These are phyloP conservation scores for Cryptosporidium viatorum DNA, from an alignment of 169 alveolate species.

Conservation along the genomic window DNA sequence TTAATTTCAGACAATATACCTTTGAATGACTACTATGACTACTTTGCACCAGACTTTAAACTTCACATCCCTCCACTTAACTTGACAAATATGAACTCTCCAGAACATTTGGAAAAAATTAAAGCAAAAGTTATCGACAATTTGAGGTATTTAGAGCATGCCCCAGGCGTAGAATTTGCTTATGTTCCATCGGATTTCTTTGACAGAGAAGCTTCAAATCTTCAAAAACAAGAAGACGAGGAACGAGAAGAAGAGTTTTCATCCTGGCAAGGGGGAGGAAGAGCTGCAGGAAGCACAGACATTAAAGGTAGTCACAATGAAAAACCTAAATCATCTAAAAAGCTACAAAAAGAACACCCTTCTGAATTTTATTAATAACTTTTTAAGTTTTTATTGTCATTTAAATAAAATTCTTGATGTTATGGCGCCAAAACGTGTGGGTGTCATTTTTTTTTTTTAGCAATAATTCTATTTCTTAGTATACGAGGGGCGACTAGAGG, in stretches of 20 bases:
- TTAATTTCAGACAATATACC: constrained; percentile 93
- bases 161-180: constrained; percentile 94
- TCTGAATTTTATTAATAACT: constrained; percentile 24
- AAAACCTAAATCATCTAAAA: constrained; percentile 25
- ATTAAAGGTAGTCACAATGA: not conserved
- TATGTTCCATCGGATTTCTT: constrained; percentile 91
- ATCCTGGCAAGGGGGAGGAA: constrained; percentile 61
- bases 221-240: constrained; percentile 56
- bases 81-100: constrained; percentile 93
- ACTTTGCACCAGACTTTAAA: constrained; percentile 96
- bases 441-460: not conserved
- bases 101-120: constrained; percentile 93
- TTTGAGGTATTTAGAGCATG: constrained; percentile 93
- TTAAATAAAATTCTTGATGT: not conserved
- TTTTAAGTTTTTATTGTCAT: no score
- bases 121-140: constrained; percentile 92
- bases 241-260: constrained; percentile 52
- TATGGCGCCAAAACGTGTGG: not conserved
- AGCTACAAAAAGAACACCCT: constrained; percentile 52
- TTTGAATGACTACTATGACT: constrained; percentile 94
- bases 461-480: no score
- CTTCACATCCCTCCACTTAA: constrained; percentile 92
- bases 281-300: constrained; percentile 5
- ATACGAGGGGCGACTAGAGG: not conserved
- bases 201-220: constrained; percentile 78